Percentiles rank a stretch among this genome's conserved stretches.
phyloP scores from a whole-genome alignment of 805 yeast genomes.

The Nakazawaea molendinolei region DNA sequence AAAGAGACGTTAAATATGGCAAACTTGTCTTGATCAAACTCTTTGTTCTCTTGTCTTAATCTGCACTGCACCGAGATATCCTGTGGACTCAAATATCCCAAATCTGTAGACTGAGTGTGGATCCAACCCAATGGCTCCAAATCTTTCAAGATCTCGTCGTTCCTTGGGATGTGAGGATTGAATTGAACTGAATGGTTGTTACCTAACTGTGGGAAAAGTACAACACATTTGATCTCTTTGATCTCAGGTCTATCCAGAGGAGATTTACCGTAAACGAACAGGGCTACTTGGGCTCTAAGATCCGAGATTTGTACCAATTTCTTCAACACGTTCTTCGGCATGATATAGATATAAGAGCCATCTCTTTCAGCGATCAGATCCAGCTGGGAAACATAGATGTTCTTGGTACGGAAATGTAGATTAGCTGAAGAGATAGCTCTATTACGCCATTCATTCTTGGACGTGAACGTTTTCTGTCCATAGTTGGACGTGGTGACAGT shows the following conservation, averaged over 20 bases:
- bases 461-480: slow-evolving; percentile 77
- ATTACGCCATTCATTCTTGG: slow-evolving; percentile 86
- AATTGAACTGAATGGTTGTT: slow-evolving; percentile 58
- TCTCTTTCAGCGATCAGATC: slow-evolving; percentile 50
- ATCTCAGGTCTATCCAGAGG: slow-evolving; percentile 66
- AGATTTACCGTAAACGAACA: slow-evolving; percentile 70
- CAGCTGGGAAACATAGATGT: slow-evolving; percentile 53
- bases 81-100: slow-evolving; percentile 53
- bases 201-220: slow-evolving; percentile 85
- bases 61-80: slow-evolving; percentile 61
- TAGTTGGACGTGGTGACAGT: slow-evolving; percentile 88
- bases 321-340: slow-evolving; percentile 76
- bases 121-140: slow-evolving; percentile 88
- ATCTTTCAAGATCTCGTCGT: slow-evolving; percentile 33
- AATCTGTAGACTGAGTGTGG: slow-evolving; percentile 76
- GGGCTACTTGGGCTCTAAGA: slow-evolving; percentile 76
- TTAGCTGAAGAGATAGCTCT: slow-evolving; percentile 75
- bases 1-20: slow-evolving; percentile 60
- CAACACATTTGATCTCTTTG: slow-evolving; percentile 72
- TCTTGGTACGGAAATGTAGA: slow-evolving; percentile 66
- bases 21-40: slow-evolving; percentile 31
- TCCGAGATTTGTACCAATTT: slow-evolving; percentile 80
- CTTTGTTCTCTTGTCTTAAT: slow-evolving; percentile 25
- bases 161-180: slow-evolving; percentile 40
- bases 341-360: slow-evolving; percentile 57